Conservation (phyloP, 2,329 filamentous ascomycete genomes). For the Penicillium capsulatum region DNA sequence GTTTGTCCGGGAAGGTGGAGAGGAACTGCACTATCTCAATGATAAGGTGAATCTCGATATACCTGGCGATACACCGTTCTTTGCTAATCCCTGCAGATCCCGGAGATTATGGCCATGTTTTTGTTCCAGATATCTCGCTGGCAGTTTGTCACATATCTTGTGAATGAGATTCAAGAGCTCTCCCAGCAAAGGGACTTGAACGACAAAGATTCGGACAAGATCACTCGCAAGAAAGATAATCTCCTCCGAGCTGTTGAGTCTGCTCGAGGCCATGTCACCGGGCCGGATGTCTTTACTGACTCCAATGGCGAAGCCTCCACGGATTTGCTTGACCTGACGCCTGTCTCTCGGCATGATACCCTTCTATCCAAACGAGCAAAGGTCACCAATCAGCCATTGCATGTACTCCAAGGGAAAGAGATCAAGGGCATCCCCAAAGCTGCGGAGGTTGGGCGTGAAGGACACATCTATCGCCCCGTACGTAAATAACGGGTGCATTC, state of each 20-base stretch:
- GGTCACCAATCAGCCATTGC: slow-evolving; percentile 18
- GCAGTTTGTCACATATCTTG: slow-evolving; percentile 68
- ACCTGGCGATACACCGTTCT: not conserved
- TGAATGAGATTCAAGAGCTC: slow-evolving; percentile 56
- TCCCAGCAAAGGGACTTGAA: slow-evolving; percentile 43
- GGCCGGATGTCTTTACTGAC: slow-evolving; percentile 84
- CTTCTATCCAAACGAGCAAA: slow-evolving; percentile 23
- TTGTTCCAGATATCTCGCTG: slow-evolving; percentile 85
- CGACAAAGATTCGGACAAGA: slow-evolving; percentile 42
- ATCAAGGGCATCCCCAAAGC: slow-evolving; percentile 62
- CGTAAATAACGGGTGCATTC: not conserved
- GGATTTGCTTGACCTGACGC: slow-evolving; percentile 30
- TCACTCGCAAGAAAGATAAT: slow-evolving; percentile 56
- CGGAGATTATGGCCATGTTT: slow-evolving; percentile 78
- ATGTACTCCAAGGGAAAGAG: slow-evolving; percentile 25
- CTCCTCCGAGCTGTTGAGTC: slow-evolving; percentile 70
- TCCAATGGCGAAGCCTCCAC: slow-evolving; percentile 35
- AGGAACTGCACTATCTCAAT: slow-evolving; percentile 71
- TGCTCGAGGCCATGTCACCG: slow-evolving; percentile 74
- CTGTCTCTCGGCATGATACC: slow-evolving; percentile 22
- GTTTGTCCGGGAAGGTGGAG: slow-evolving; percentile 72
- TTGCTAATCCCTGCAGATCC: slow-evolving; percentile 52
- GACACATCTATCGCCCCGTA: slow-evolving; percentile 30
- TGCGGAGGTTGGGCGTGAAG: slow-evolving; percentile 40
- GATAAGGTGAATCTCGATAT: slow-evolving; percentile 47